These are phyloP conservation scores for Trichoderma guizhouense DNA, from an alignment of 2,329 filamentous ascomycete species.

Conservation along the genomic window DNA sequence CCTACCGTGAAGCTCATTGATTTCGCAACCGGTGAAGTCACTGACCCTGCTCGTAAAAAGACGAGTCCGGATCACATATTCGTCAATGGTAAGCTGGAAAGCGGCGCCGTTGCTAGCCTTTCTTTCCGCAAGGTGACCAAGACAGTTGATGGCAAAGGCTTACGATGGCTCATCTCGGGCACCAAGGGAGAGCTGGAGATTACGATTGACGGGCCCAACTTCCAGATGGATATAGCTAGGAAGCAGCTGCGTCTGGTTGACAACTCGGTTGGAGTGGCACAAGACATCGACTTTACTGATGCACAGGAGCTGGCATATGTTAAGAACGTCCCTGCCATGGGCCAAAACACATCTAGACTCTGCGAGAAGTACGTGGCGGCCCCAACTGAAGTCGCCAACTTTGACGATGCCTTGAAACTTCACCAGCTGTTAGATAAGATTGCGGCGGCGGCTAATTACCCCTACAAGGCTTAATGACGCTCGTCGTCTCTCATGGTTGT, in stretches of 20 bases:
- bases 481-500: neutral
- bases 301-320: constrained; percentile 71
- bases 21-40: constrained; percentile 21
- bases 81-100: constrained; percentile 31
- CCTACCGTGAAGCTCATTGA: constrained; percentile 25
- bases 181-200: constrained; percentile 34
- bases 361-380: neutral
- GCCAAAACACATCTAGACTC: neutral
- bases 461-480: neutral
- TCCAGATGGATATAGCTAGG: constrained; percentile 26
- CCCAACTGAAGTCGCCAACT: neutral
- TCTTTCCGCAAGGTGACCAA: constrained; percentile 15
- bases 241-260: neutral
- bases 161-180: constrained; percentile 37
- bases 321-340: constrained; percentile 65
- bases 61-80: constrained; percentile 34
- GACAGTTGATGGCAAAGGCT: constrained; percentile 24
- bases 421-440: constrained; percentile 11
- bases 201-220: constrained; percentile 30
- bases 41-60: constrained; percentile 24
- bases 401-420: constrained; percentile 13
- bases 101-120: constrained; percentile 31
- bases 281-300: constrained; percentile 21
- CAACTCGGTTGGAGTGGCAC: constrained; percentile 27
- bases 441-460: neutral